These are phyloP conservation scores for Nematocida minor DNA, from an alignment of 371 early-diverging fungal genomes.

Conservation along the genomic window DNA sequence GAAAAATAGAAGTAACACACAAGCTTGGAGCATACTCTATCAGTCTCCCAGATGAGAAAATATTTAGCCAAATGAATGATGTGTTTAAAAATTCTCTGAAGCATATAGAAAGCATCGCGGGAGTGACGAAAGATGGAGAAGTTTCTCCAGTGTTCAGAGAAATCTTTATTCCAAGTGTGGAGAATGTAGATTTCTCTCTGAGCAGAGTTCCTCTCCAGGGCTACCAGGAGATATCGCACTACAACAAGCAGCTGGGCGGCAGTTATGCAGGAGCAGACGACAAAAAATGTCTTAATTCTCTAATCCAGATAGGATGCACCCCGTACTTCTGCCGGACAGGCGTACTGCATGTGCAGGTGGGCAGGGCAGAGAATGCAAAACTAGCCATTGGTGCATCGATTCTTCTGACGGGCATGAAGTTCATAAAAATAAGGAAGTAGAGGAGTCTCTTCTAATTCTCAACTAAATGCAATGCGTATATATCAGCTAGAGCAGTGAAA, in stretches of 20 bases:
- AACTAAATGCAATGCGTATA: too few species aligned
- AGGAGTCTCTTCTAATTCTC: too few species aligned
- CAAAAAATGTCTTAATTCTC: not conserved
- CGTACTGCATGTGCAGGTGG: conserved; percentile 6
- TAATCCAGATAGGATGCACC: conserved; percentile 3
- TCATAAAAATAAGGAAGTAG: conserved; percentile 16
- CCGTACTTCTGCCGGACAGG: conserved; percentile 45
- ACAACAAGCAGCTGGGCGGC: conserved; percentile 4
- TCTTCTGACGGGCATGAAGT: conserved; percentile 45
- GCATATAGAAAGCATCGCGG: not conserved
- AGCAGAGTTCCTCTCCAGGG: conserved; percentile 15
- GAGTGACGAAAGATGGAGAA: not conserved
- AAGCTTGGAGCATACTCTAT: not conserved
- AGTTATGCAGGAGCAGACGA: not conserved
- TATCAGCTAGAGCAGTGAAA: too few species aligned
- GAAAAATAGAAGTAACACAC: conserved; percentile 19
- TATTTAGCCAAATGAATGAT: conserved; percentile 1
- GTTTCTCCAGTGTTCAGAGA: not conserved
- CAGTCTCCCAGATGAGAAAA: conserved; percentile 6
- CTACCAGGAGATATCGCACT: conserved; percentile 38
- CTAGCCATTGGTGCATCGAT: conserved; percentile 12
- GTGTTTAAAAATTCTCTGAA: not conserved
- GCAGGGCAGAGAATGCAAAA: not conserved
- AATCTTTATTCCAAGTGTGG: conserved; percentile 12
- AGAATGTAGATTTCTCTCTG: conserved; percentile 5